Conservation (phyloP, 1,139 yeast genomes). For the Yamadazyma sp. region DNA sequence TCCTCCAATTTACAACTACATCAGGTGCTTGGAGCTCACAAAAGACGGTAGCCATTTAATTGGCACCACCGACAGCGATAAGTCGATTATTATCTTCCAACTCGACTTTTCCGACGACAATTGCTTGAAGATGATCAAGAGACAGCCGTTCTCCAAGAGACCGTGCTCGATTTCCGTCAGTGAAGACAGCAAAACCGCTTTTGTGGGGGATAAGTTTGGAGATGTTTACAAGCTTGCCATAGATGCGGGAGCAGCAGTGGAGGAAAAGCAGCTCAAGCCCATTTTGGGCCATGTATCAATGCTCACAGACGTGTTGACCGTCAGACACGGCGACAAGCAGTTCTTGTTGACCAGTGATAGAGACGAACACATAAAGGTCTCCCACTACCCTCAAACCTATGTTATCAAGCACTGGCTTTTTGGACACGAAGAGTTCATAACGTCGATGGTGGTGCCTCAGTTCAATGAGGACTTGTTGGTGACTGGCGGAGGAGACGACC, state of each 20-base stretch:
- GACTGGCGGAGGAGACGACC: slow-evolving; percentile 91
- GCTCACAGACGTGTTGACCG: slow-evolving; percentile 69
- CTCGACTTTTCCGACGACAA: slow-evolving; percentile 32
- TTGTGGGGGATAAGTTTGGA: slow-evolving; percentile 96
- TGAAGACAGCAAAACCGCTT: slow-evolving; percentile 46
- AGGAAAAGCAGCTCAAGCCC: slow-evolving; percentile 55
- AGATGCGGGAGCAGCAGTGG: slow-evolving; percentile 25
- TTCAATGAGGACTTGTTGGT: slow-evolving; percentile 51
- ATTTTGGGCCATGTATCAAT: slow-evolving; percentile 94
- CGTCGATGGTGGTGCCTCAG: slow-evolving; percentile 55
- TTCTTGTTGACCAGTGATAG: slow-evolving; percentile 82
- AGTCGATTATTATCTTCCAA: slow-evolving; percentile 67
- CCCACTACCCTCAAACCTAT: slow-evolving; percentile 75
- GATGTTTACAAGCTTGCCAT: slow-evolving; percentile 74
- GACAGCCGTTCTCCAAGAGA: slow-evolving; percentile 84
- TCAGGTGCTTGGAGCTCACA: slow-evolving; percentile 57
- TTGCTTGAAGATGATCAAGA: slow-evolving; percentile 54
- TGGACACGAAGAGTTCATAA: slow-evolving; percentile 84
- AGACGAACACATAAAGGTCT: slow-evolving; percentile 93
- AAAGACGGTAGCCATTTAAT: slow-evolving; percentile 55
- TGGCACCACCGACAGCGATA: slow-evolving; percentile 80
- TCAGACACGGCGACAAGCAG: slow-evolving; percentile 46
- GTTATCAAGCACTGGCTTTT: slow-evolving; percentile 81
- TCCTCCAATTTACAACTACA: slow-evolving; percentile 61
- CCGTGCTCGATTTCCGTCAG: slow-evolving; percentile 79